Evolutionary conservation across 257 asterid species (phyloP).

Genomic region (Plantago major): DNA sequence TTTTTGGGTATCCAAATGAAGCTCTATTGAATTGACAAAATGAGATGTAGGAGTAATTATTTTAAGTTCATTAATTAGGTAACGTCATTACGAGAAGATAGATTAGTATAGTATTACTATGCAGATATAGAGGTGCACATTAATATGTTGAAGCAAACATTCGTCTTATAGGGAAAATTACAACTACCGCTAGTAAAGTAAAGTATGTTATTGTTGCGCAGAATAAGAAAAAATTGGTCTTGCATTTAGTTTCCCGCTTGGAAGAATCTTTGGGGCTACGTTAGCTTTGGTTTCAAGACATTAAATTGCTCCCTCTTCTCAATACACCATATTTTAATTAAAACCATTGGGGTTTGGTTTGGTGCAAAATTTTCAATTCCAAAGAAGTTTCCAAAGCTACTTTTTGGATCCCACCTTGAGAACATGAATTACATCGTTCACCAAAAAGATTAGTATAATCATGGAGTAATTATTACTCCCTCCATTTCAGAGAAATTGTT

Average conservation of each 20-base stretch:
- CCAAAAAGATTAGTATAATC: slow-evolving; percentile 21
- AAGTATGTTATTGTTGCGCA: slow-evolving; percentile 12
- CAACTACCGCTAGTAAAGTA: not conserved
- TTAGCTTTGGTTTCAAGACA: slow-evolving; percentile 25
- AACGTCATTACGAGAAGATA: too few relatives aligned
- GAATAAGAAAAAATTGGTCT: slow-evolving; percentile 23
- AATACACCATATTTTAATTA: slow-evolving; percentile 17
- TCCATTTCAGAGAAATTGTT: too few relatives aligned
- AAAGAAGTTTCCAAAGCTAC: slow-evolving; percentile 50
- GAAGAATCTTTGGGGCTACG: slow-evolving; percentile 34
- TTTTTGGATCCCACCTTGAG: slow-evolving; percentile 49
- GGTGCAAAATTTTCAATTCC: slow-evolving; percentile 33
- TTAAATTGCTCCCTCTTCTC: slow-evolving; percentile 14
- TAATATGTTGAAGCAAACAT: slow-evolving; percentile 18
- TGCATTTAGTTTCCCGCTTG: slow-evolving; percentile 27
- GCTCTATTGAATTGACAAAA: too few relatives aligned
- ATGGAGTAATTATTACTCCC: too few relatives aligned
- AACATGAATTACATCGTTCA: slow-evolving; percentile 30
- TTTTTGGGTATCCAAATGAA: too few relatives aligned
- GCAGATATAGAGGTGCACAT: not conserved
- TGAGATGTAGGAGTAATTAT: too few relatives aligned
- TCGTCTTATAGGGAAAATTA: slow-evolving; percentile 18
- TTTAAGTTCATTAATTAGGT: too few relatives aligned
- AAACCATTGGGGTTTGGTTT: not conserved
- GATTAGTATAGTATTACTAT: not conserved